A percentile compares a stretch with the other conserved stretches of the same genome.
Evolutionary conservation across 495 filamentous ascomycete genomes (phyloP).

Genomic region (Thermochaetoides thermophila): DNA sequence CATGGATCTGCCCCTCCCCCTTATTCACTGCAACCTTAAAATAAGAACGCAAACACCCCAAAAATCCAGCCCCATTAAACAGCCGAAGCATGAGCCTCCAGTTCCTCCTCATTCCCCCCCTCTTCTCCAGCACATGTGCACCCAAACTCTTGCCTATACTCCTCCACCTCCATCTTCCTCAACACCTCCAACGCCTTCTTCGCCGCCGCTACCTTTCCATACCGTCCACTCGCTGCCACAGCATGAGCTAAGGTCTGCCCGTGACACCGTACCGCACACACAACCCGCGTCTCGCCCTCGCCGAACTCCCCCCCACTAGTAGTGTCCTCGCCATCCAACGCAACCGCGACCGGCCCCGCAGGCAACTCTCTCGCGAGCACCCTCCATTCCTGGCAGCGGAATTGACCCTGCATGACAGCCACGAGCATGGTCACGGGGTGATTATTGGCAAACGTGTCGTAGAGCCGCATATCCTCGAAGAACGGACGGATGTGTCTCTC

Average conservation of each 20-base stretch:
- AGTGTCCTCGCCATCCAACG: neutral
- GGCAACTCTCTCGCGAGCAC: slow-evolving; percentile 10
- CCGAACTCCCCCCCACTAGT: slow-evolving; percentile 12
- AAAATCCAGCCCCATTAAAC: slow-evolving; percentile 4
- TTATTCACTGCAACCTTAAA: neutral
- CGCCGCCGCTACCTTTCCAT: slow-evolving; percentile 62
- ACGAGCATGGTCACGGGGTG: slow-evolving; percentile 51
- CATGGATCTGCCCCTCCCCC: neutral
- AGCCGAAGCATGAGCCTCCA: slow-evolving; percentile 3
- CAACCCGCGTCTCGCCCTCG: slow-evolving; percentile 32
- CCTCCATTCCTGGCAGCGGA: slow-evolving; percentile 36
- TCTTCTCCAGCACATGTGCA: slow-evolving; percentile 42
- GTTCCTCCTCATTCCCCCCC: slow-evolving; percentile 1
- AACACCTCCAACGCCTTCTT: slow-evolving; percentile 47
- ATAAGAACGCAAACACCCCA: no score
- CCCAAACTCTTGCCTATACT: slow-evolving; percentile 44
- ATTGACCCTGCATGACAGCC: slow-evolving; percentile 27
- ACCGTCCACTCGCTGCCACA: slow-evolving; percentile 43
- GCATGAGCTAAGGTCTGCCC: slow-evolving; percentile 47
- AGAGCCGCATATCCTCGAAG: slow-evolving; percentile 79
- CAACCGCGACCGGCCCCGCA: neutral
- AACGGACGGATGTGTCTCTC: slow-evolving; percentile 51
- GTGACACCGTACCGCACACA: slow-evolving; percentile 71
- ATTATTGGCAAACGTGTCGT: slow-evolving; percentile 77
- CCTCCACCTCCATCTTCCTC: slow-evolving; percentile 37